phyloP scores from a whole-genome alignment of 805 yeast genomes.

The Starmerella bacillaris region DNA sequence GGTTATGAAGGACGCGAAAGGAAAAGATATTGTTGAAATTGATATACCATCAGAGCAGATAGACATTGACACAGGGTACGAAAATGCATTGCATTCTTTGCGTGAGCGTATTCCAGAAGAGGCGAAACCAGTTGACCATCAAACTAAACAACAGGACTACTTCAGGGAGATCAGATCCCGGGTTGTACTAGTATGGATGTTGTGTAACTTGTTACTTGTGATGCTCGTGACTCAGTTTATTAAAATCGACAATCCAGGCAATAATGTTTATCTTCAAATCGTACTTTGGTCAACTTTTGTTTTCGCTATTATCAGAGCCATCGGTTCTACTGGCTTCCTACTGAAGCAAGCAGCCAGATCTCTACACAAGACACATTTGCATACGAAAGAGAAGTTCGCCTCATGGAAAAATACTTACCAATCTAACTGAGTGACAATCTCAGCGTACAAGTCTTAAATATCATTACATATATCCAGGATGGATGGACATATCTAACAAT shows the following conservation, averaged over 20 bases:
- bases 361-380: slow-evolving; percentile 16
- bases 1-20: slow-evolving; percentile 53
- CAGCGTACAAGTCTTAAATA: no score
- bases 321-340: slow-evolving; percentile 63
- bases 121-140: slow-evolving; percentile 26
- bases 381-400: slow-evolving; percentile 10
- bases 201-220: slow-evolving; percentile 59
- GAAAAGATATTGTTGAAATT: slow-evolving; percentile 66
- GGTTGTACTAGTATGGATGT: slow-evolving; percentile 90
- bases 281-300: slow-evolving; percentile 87
- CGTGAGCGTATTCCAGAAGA: slow-evolving; percentile 51
- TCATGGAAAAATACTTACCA: slow-evolving; percentile 4
- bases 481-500: no score
- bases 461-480: no score
- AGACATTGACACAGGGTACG: slow-evolving; percentile 69
- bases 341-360: slow-evolving; percentile 23
- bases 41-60: slow-evolving; percentile 52
- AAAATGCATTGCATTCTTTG: slow-evolving; percentile 53
- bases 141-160: slow-evolving; percentile 46
- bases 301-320: slow-evolving; percentile 61
- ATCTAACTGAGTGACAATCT: background rate
- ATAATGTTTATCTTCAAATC: slow-evolving; percentile 62
- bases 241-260: slow-evolving; percentile 41
- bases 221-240: slow-evolving; percentile 80
- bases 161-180: slow-evolving; percentile 88